These are phyloP conservation scores for Colletotrichum sojae DNA, from an alignment of 2,329 filamentous ascomycete genomes.

Conservation along the genomic window DNA sequence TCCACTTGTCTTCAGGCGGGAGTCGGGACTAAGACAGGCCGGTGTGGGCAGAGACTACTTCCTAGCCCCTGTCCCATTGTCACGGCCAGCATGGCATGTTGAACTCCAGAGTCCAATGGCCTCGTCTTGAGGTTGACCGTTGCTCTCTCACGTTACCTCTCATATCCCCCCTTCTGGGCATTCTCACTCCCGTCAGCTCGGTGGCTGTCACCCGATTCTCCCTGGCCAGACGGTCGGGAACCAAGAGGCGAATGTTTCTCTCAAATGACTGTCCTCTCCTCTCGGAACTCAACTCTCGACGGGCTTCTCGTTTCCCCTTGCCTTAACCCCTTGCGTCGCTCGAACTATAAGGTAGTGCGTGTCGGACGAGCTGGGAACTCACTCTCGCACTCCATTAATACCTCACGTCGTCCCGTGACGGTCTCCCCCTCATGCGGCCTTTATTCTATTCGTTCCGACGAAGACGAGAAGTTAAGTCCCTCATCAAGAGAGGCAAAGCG, in stretches of 20 bases:
- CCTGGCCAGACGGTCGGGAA: conserved; percentile 18
- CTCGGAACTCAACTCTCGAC: not conserved
- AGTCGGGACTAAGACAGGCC: too few relatives aligned
- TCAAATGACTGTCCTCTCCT: not conserved
- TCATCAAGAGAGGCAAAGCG: too few relatives aligned
- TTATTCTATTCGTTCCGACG: not conserved
- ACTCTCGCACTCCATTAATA: too few relatives aligned
- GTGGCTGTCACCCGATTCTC: conserved; percentile 24
- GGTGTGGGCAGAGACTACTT: too few relatives aligned
- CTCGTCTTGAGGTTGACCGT: too few relatives aligned
- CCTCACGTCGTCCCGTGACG: not conserved
- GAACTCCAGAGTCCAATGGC: too few relatives aligned
- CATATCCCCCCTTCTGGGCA: conserved; percentile 1
- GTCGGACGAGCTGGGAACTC: too few relatives aligned
- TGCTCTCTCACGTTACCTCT: not conserved
- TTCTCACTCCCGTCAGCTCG: conserved; percentile 1
- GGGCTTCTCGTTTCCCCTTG: not conserved
- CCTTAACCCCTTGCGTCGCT: not conserved
- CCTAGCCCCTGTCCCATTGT: too few relatives aligned
- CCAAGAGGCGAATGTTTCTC: not conserved
- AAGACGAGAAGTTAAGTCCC: too few relatives aligned
- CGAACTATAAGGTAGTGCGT: too few relatives aligned
- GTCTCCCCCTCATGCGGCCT: conserved; percentile 1
- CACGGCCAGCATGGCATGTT: too few relatives aligned
- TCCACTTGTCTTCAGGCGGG: conserved; percentile 19